phyloP scores from a whole-genome alignment of 1,284 basidiomycete genomes.

The Ganoderma lucidum region DNA sequence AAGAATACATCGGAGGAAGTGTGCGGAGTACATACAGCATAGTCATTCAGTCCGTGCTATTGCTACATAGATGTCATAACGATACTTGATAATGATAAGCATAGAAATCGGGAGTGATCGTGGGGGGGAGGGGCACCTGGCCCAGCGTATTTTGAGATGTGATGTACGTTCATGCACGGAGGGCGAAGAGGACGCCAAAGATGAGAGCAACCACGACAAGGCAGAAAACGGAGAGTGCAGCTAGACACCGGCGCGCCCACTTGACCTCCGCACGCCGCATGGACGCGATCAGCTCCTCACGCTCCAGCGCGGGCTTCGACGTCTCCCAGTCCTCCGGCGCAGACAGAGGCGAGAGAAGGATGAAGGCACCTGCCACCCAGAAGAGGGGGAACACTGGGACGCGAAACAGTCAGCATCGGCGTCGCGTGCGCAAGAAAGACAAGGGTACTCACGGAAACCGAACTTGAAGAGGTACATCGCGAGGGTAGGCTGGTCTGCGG shows the following conservation, averaged over 20 bases:
- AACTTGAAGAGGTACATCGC: constrained; percentile 46
- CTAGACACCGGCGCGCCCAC: constrained; percentile 52
- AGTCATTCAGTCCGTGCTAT: background rate
- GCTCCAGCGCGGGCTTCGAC: constrained; percentile 48
- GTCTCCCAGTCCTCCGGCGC: constrained; percentile 49
- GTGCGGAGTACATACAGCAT: background rate
- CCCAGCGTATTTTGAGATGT: background rate
- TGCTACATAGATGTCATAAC: constrained; percentile 6
- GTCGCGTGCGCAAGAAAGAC: background rate
- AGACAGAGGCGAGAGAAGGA: constrained; percentile 48
- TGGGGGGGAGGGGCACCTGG: background rate
- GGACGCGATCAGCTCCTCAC: constrained; percentile 42
- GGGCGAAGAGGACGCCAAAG: constrained; percentile 12
- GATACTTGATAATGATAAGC: constrained; percentile 7
- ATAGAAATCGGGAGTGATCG: background rate
- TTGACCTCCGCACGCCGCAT: constrained; percentile 49
- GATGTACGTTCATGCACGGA: constrained; percentile 9
- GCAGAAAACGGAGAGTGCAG: constrained; percentile 9
- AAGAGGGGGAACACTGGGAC: constrained; percentile 52
- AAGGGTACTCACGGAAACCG: constrained; percentile 39
- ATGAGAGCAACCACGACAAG: constrained; percentile 10
- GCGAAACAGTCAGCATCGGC: background rate
- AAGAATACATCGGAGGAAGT: background rate
- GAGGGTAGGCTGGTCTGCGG: constrained; percentile 42
- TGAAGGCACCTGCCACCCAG: constrained; percentile 50